Percentiles rank a stretch among this genome's conserved stretches.
Conservation (phyloP, 225 moss, liverwort and hornwort species). For the Pleurozium schreberi region DNA sequence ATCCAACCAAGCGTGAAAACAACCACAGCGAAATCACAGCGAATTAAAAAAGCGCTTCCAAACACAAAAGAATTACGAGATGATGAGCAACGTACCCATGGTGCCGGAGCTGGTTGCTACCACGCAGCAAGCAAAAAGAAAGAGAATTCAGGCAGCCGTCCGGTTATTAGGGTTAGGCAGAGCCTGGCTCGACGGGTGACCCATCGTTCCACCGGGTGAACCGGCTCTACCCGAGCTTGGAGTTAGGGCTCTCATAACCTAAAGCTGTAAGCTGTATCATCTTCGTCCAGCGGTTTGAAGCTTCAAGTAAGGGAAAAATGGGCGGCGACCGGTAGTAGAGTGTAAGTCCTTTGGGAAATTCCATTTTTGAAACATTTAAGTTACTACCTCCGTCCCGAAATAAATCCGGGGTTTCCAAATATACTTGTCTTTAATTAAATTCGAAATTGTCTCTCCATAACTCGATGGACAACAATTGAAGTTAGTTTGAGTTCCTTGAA, state of each 20-base stretch:
- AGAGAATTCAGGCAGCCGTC: not conserved
- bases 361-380: no score
- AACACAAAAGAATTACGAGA: not conserved
- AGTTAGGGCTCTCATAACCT: not conserved
- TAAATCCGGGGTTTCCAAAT: no score
- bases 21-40: no score
- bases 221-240: not conserved
- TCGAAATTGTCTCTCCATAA: no score
- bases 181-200: not conserved
- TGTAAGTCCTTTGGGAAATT: not conserved
- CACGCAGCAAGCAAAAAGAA: conserved; percentile 21
- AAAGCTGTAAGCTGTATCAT: not conserved
- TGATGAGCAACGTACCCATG: conserved; percentile 13
- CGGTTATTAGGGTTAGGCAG: conserved; percentile 15
- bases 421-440: no score
- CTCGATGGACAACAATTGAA: no score
- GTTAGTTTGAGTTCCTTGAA: no score
- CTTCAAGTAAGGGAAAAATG: not conserved
- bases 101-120: conserved; percentile 1
- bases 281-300: conserved; percentile 1
- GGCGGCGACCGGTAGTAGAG: not conserved
- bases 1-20: not conserved
- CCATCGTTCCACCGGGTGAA: not conserved
- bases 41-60: not conserved
- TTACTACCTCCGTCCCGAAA: no score